phyloP scores from a whole-genome alignment of 179 eudicot genomes.

The Amaranthus tricolor region DNA sequence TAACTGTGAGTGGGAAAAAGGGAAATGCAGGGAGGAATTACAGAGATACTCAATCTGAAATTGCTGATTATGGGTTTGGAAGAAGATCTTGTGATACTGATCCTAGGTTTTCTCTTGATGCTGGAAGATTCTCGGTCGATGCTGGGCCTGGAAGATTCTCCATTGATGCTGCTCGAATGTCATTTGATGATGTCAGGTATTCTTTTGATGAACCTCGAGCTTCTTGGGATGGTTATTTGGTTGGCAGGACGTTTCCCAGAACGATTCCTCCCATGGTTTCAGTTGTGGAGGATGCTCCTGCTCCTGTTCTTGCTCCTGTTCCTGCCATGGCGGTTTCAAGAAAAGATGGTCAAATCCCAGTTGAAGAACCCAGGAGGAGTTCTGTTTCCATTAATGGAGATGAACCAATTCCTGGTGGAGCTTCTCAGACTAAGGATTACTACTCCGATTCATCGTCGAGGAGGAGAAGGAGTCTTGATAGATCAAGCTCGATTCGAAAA shows the following conservation, averaged over 20 bases:
- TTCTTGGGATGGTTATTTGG: conserved; percentile 90
- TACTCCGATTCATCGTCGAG: conserved; percentile 73
- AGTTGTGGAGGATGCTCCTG: conserved; percentile 62
- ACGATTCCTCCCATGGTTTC: conserved; percentile 85
- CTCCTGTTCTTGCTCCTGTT: conserved; percentile 20
- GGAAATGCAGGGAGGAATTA: conserved; percentile 41
- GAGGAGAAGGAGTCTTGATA: conserved; percentile 85
- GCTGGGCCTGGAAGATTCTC: conserved; percentile 44
- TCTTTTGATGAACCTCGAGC: conserved; percentile 93
- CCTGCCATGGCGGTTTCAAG: conserved; percentile 37
- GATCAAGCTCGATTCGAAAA: conserved; percentile 82
- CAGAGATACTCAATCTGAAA: conserved; percentile 90
- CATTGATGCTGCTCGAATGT: conserved; percentile 52
- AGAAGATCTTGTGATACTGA: conserved; percentile 92
- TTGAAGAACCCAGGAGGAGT: conserved; percentile 57
- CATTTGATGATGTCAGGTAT: conserved; percentile 64
- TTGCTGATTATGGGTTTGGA: conserved; percentile 92
- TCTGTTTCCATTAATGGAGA: conserved; percentile 40
- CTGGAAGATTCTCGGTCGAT: conserved; percentile 35
- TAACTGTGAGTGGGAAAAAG: conserved; percentile 25
- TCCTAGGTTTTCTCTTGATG: conserved; percentile 80
- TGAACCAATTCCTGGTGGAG: conserved; percentile 67
- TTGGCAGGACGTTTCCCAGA: conserved; percentile 58
- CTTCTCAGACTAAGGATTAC: conserved; percentile 75
- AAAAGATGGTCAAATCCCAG: conserved; percentile 70